A percentile compares a stretch with the other conserved stretches of the same genome.
Evolutionary conservation across 768 basidiomycete species (phyloP).

Genomic region (Cubamyces lactineus): DNA sequence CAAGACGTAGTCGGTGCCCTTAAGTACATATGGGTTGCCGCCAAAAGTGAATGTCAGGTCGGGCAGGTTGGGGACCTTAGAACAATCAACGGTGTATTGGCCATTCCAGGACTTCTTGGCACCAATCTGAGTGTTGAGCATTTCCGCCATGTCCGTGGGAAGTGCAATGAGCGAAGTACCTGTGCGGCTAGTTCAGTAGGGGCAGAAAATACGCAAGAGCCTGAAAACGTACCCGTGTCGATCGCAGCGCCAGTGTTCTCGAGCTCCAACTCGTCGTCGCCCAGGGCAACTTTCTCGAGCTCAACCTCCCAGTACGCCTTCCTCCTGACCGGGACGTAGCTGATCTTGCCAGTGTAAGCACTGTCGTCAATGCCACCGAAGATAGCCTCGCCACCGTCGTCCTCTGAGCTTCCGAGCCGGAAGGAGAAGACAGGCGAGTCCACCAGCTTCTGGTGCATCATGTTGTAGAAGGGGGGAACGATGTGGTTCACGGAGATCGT

Average conservation of each 20-base stretch:
- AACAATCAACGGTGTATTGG: conserved; percentile 90
- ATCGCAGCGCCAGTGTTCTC: conserved; percentile 94
- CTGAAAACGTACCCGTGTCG: conserved; percentile 64
- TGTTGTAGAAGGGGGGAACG: conserved; percentile 91
- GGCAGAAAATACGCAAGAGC: neutral
- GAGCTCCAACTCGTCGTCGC: conserved; percentile 84
- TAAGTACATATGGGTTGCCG: conserved; percentile 78
- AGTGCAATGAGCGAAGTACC: conserved; percentile 94
- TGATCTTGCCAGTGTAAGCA: conserved; percentile 80
- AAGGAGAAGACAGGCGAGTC: conserved; percentile 92
- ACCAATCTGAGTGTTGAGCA: conserved; percentile 95
- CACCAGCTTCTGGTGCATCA: conserved; percentile 82
- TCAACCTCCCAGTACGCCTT: conserved; percentile 99
- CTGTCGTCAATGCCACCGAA: conserved; percentile 87
- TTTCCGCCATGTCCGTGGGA: conserved; percentile 94
- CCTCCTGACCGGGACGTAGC: conserved; percentile 88
- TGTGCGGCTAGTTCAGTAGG: conserved; percentile 28
- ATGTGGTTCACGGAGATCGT: conserved; percentile 95
- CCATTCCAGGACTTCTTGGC: conserved; percentile 96
- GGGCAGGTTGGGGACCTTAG: conserved; percentile 81
- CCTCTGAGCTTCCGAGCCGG: conserved; percentile 84
- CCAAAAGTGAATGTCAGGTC: conserved; percentile 83
- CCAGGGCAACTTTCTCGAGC: conserved; percentile 83
- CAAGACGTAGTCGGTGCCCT: conserved; percentile 87
- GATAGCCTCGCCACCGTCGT: conserved; percentile 86